A percentile compares a stretch with the other conserved stretches of the same genome.
phyloP scores from a whole-genome alignment of 1,284 basidiomycete species.

The Gomphus bonarii region DNA sequence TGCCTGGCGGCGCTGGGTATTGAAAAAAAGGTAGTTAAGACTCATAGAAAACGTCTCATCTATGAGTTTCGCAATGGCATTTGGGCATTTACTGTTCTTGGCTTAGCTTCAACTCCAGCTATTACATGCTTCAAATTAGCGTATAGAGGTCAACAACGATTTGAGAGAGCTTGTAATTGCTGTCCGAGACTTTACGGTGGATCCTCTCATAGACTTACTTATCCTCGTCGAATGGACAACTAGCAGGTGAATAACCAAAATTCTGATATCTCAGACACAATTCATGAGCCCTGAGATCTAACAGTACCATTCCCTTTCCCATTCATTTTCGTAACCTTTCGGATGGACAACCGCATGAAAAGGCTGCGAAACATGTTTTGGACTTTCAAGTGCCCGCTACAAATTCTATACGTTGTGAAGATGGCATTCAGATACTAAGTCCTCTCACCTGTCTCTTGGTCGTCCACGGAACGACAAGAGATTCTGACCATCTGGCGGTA shows the following conservation, averaged over 20 bases:
- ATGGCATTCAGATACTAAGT: conserved; percentile 34
- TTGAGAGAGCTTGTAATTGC: no score
- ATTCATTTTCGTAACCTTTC: conserved; percentile 39
- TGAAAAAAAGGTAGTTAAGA: conserved; percentile 29
- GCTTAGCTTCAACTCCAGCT: not conserved
- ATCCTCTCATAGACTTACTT: conserved; percentile 53
- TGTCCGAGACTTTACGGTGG: conserved; percentile 53
- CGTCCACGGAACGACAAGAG: conserved; percentile 16
- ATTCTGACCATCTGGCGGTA: conserved; percentile 33
- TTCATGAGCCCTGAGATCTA: not conserved
- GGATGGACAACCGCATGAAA: conserved; percentile 37
- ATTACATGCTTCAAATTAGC: conserved; percentile 27
- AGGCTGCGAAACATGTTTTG: conserved; percentile 24
- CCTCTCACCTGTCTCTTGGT: conserved; percentile 40
- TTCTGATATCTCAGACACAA: not conserved
- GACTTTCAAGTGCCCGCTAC: conserved; percentile 11
- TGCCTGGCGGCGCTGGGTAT: conserved; percentile 23
- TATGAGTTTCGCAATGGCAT: conserved; percentile 14
- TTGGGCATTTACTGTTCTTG: conserved; percentile 1
- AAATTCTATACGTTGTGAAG: not conserved
- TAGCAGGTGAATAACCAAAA: not conserved
- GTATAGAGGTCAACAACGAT: no score
- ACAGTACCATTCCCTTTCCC: conserved; percentile 26
- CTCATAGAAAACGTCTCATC: conserved; percentile 22
- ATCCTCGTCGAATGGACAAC: conserved; percentile 31